Conservation (phyloP, 2,329 filamentous ascomycete species). For the Fusarium beomiforme region DNA sequence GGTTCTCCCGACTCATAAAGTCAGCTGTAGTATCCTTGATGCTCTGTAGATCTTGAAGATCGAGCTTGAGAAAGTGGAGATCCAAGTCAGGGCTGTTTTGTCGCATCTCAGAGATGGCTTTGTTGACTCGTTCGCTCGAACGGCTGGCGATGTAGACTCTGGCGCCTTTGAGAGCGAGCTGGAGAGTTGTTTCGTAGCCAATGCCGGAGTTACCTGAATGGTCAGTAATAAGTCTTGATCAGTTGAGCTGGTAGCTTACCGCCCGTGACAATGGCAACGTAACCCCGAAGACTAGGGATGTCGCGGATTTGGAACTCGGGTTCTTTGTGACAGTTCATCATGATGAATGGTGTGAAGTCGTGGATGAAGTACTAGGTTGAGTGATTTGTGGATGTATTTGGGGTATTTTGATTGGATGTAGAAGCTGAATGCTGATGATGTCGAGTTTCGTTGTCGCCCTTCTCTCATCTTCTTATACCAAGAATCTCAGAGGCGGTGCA, state of each 20-base stretch:
- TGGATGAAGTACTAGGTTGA: rapidly evolving
- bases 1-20: conserved; percentile 28
- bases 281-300: conserved; percentile 32
- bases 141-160: conserved; percentile 39
- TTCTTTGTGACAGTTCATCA: conserved; percentile 17
- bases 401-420: rapidly evolving
- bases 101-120: conserved; percentile 35
- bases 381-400: too few relatives aligned
- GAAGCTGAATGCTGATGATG: background rate
- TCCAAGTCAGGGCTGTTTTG: conserved; percentile 16
- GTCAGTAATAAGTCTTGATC: rapidly evolving
- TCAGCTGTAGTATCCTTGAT: conserved; percentile 25
- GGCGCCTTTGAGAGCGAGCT: conserved; percentile 32
- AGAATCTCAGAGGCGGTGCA: background rate
- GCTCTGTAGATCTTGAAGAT: conserved; percentile 34
- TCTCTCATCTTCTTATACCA: conserved; percentile 17
- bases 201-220: conserved; percentile 30
- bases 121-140: conserved; percentile 29
- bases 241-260: background rate
- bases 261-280: conserved; percentile 38
- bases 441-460: background rate
- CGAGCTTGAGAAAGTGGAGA: conserved; percentile 37
- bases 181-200: conserved; percentile 35
- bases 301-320: conserved; percentile 29
- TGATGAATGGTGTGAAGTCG: background rate